Conservation (phyloP, 257 asterid species). For the Salvia splendens region DNA sequence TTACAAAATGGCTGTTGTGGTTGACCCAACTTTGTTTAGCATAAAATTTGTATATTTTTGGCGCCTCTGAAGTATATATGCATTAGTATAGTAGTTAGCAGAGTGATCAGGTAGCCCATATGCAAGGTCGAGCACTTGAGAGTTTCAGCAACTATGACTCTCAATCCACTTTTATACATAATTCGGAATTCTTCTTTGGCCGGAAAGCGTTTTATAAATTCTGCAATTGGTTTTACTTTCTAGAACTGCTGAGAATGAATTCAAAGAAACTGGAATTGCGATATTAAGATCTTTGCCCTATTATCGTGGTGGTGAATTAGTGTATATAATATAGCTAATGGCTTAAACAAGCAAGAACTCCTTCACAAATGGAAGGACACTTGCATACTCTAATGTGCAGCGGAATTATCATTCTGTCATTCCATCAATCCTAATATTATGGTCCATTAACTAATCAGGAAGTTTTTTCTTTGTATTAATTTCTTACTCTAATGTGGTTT, state of each 20-base stretch:
- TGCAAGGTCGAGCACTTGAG: neutral
- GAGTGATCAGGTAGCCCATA: neutral
- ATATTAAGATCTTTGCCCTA: too few species aligned
- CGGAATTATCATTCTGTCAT: too few species aligned
- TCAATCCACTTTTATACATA: neutral
- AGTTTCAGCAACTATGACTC: neutral
- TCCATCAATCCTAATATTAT: too few species aligned
- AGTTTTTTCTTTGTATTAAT: too few species aligned
- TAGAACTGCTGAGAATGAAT: neutral
- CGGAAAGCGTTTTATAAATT: neutral
- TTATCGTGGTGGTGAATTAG: too few species aligned
- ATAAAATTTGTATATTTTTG: neutral
- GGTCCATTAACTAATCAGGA: too few species aligned
- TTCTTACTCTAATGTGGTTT: too few species aligned
- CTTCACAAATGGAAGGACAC: too few species aligned
- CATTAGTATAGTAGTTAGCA: neutral
- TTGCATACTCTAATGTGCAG: too few species aligned
- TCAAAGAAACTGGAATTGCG: too few species aligned
- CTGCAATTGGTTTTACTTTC: neutral
- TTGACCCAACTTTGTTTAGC: neutral
- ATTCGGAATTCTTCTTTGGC: too few species aligned
- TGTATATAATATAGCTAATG: neutral
- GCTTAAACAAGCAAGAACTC: too few species aligned
- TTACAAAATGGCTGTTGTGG: slow-evolving; percentile 8
- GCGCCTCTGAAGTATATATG: neutral